Conservation (phyloP, 108 stramenopile species). For the Stephanodiscus minutulus region DNA sequence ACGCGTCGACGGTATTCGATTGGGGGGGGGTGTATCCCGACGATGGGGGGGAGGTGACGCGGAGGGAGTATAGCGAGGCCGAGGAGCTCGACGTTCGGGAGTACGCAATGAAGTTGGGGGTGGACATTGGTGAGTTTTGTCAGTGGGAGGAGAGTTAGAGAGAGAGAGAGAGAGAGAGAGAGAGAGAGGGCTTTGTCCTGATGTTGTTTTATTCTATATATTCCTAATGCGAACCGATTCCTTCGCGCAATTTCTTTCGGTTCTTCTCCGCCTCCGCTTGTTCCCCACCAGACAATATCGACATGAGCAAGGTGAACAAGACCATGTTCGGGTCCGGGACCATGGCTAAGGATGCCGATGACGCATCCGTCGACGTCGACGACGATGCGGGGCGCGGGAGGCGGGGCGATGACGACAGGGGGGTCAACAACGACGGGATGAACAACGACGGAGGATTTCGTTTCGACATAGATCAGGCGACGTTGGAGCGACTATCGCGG, state of each 20-base stretch:
- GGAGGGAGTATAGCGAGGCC: conserved; percentile 72
- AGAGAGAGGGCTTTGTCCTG: too few species aligned
- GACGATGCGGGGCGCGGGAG: neutral
- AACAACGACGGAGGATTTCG: conserved; percentile 22
- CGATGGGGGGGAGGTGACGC: conserved; percentile 73
- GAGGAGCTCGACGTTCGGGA: conserved; percentile 80
- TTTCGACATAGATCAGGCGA: conserved; percentile 63
- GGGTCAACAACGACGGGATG: neutral
- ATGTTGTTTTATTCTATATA: neutral
- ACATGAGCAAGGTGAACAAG: conserved; percentile 86
- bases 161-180: neutral
- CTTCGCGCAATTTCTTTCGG: neutral
- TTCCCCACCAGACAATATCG: conserved; percentile 56
- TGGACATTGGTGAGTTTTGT: conserved; percentile 63
- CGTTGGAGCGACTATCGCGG: conserved; percentile 63
- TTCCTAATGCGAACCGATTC: neutral
- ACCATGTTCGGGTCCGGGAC: conserved; percentile 78
- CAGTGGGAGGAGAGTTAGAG: neutral
- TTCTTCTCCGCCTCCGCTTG: neutral
- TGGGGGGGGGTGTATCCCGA: conserved; percentile 82
- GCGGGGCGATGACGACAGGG: neutral
- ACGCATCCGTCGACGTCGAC: neutral
- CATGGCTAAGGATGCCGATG: conserved; percentile 19
- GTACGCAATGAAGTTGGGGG: conserved; percentile 79
- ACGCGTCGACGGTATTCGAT: conserved; percentile 69